phyloP scores from a whole-genome alignment of 2,329 filamentous ascomycete genomes.

The Knufia fluminis region DNA sequence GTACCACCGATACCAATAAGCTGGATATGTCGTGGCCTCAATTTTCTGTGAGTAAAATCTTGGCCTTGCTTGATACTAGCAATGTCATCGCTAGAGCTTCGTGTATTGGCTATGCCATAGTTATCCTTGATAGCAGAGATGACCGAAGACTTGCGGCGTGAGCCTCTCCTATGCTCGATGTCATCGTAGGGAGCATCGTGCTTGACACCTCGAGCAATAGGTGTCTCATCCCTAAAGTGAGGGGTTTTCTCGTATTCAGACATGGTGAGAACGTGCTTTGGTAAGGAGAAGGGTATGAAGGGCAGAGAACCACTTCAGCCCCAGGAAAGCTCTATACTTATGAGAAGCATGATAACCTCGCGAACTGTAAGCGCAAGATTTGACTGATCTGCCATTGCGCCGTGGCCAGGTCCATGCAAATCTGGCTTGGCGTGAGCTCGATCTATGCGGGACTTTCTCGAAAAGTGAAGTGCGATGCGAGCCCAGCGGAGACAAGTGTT shows the following conservation, averaged over 20 bases:
- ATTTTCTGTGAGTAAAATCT: slow-evolving; percentile 25
- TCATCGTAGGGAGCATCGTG: slow-evolving; percentile 11
- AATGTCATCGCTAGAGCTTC: neutral
- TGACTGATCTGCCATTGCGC: neutral
- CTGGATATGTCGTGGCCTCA: slow-evolving; percentile 39
- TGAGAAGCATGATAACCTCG: neutral
- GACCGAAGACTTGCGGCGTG: slow-evolving; percentile 17
- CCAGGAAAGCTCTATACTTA: neutral
- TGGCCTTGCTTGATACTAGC: slow-evolving; percentile 10
- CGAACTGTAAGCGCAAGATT: neutral
- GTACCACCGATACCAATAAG: slow-evolving; percentile 40
- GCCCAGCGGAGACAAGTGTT: neutral
- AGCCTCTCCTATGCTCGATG: slow-evolving; percentile 16
- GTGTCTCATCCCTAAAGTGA: slow-evolving; percentile 17
- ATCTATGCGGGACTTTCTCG: neutral
- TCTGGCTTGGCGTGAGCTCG: neutral
- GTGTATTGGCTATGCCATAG: slow-evolving; percentile 16
- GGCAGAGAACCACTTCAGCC: neutral
- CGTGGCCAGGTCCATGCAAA: neutral
- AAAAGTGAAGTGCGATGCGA: neutral
- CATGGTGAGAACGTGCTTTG: neutral
- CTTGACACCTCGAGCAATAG: slow-evolving; percentile 17
- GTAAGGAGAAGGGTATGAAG: neutral
- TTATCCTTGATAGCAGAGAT: slow-evolving; percentile 20
- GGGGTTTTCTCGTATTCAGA: slow-evolving; percentile 1